These are phyloP conservation scores for Zymoseptoria ardabiliae DNA, from an alignment of 2,329 filamentous ascomycete species.

Conservation along the genomic window DNA sequence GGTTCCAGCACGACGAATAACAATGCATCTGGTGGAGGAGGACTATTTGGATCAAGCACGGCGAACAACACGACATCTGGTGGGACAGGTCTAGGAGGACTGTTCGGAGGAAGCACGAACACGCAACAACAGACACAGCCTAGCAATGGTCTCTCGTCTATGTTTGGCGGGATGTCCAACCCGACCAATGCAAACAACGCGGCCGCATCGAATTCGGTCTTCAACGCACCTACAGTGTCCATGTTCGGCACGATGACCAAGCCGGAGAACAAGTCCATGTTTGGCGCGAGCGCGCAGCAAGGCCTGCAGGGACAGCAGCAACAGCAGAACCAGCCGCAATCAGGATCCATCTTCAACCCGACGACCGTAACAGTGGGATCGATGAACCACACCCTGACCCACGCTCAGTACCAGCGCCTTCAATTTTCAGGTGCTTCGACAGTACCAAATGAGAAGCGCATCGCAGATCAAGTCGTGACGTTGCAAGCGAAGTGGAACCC, in stretches of 20 bases:
- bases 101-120: constrained; percentile 3
- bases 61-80: constrained; percentile 4
- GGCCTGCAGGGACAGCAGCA: constrained; percentile 23
- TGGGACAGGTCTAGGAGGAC: constrained; percentile 6
- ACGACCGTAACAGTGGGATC: constrained; percentile 16
- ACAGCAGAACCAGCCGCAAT: constrained; percentile 22
- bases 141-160: not conserved
- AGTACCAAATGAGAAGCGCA: constrained; percentile 54
- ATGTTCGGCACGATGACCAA: constrained; percentile 14
- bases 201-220: constrained; percentile 1
- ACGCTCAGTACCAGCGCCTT: constrained; percentile 22
- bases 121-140: constrained; percentile 2
- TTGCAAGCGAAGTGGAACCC: constrained; percentile 71
- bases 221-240: constrained; percentile 2
- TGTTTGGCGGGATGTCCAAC: not conserved
- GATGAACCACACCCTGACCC: constrained; percentile 17
- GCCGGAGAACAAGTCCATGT: constrained; percentile 3
- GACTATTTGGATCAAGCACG: constrained; percentile 5
- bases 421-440: constrained; percentile 19
- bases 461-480: constrained; percentile 65
- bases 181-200: constrained; percentile 7
- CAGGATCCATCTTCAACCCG: constrained; percentile 20
- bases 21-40: constrained; percentile 1
- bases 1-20: constrained; percentile 4
- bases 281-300: constrained; percentile 18